Evolutionary conservation across 306 rosid species (phyloP).

Genomic region (Malus domestica): ASM211411v1 NC_041794.1:33149501-33150000

Average conservation of each 20-base stretch:
- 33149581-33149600: slow-evolving; percentile 60
- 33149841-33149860: slow-evolving; percentile 73
- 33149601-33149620: slow-evolving; percentile 29
- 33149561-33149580: slow-evolving; percentile 52
- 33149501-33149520: slow-evolving; percentile 86
- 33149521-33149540: slow-evolving; percentile 78
- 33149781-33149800: slow-evolving; percentile 72
- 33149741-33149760: slow-evolving; percentile 84
- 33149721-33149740: slow-evolving; percentile 99
- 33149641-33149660: slow-evolving; percentile 40
- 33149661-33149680: slow-evolving; percentile 43
- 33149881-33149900: slow-evolving; percentile 16
- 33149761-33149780: slow-evolving; percentile 88
- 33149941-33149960: too few species aligned
- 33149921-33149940: too few species aligned
- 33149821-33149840: slow-evolving; percentile 55
- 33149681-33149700: slow-evolving; percentile 40
- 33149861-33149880: neutral
- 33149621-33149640: slow-evolving; percentile 31
- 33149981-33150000: too few species aligned
- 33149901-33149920: too few species aligned
- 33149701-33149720: slow-evolving; percentile 66
- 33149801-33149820: slow-evolving; percentile 49
- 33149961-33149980: too few species aligned
- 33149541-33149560: slow-evolving; percentile 90